Evolutionary conservation across 345 rosid species (phyloP), one percentile per base, ranked within the genome.

Genomic region (Noccaea bulbosa): DNA sequence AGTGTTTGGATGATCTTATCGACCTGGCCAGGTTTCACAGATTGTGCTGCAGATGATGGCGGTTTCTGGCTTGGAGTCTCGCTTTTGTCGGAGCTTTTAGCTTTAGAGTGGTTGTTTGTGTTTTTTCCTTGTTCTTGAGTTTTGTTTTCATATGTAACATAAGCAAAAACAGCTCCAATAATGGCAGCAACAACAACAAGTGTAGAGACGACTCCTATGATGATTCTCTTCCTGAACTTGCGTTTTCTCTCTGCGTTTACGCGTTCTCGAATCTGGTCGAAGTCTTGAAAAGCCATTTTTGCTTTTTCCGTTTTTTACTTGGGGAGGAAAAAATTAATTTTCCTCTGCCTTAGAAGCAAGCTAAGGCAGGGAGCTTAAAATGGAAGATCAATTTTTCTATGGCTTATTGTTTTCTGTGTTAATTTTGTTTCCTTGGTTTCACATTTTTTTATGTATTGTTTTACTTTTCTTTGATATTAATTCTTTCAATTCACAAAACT

Each of bases 201-300:
- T 2, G 76, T 20, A 2, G 83, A 53, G 41, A 90, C 43, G 0
- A 71, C 35, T 9, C 73, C 86, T 1, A 90, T 41, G 52, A 54
- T 60, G 40, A 90, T 52, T 65, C 81, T 78, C 64, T 77, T 86
- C 37, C 80, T 75, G 54, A 87, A 69, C 47, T 85, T 84, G 5
- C 75, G 90, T 77, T 79, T 72, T 50, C 89, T 81, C 34, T 90
- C 88, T 11, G 70, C 76, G 62, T 74, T 71, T 59, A 96, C 83
- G 14, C 93, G 84, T 70, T 90, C 89, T 11, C 89, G 87, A 20
- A 93, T 74, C 17, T 65, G 58, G 59, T 88, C 98, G 57, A 93
- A 93, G 69, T 93, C 98, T 62, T 90, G 96, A 77, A 93, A 93
- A 10, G 63, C 97, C 98, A 93, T 93, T 73, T 54, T 72, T 44